phyloP scores from a whole-genome alignment of 139 green algal genomes.

The Picochlorum sp. region DNA sequence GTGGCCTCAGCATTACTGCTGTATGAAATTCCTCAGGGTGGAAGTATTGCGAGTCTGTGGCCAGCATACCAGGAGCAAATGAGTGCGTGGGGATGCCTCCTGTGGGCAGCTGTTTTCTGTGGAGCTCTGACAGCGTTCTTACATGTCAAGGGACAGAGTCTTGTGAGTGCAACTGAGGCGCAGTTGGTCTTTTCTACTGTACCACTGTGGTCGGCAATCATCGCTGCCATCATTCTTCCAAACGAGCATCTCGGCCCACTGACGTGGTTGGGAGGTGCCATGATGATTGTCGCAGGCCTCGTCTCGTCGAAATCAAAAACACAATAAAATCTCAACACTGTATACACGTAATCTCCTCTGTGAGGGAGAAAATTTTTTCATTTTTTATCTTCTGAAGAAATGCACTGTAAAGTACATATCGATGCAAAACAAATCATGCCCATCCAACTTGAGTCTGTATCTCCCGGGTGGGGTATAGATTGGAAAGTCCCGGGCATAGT shows the following conservation, averaged over 20 bases:
- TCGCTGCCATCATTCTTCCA: constrained; percentile 12
- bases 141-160: constrained; percentile 24
- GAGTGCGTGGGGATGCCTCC: constrained; percentile 7
- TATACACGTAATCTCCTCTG: too few species aligned
- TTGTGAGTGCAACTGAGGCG: constrained; percentile 19
- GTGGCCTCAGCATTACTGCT: not conserved
- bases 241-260: constrained; percentile 2
- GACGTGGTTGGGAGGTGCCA: constrained; percentile 16
- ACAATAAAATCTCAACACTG: not conserved
- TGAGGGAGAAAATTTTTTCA: too few species aligned
- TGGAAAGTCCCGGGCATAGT: constrained; percentile 3
- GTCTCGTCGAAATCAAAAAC: not conserved
- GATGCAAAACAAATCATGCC: constrained; percentile 10
- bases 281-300: constrained; percentile 9
- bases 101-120: constrained; percentile 13
- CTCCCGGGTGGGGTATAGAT: constrained; percentile 4
- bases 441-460: not conserved
- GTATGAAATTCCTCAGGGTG: not conserved
- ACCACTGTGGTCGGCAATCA: constrained; percentile 18
- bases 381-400: not conserved
- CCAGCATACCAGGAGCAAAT: not conserved
- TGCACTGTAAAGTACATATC: constrained; percentile 4
- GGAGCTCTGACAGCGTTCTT: constrained; percentile 20
- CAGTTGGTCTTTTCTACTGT: constrained; percentile 22
- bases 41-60: not conserved